phyloP scores from a whole-genome alignment of 306 rosid species.

The Prunus salicina region DNA sequence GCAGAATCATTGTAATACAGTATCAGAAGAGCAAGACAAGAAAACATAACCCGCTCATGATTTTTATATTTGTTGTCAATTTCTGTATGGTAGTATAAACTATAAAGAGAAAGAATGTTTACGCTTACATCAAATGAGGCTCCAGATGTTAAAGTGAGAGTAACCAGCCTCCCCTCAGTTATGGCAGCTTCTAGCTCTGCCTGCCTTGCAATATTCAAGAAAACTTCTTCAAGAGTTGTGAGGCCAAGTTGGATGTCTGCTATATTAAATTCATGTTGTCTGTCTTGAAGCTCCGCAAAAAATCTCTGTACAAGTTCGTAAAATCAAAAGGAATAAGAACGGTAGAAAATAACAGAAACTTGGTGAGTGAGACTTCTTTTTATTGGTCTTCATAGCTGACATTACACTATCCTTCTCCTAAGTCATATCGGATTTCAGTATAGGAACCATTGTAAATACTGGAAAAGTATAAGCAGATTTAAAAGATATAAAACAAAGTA shows the following conservation, averaged over 20 bases:
- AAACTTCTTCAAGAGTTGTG: constrained; percentile 90
- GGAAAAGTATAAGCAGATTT: background rate
- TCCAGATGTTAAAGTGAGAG: constrained; percentile 70
- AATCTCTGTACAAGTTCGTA: constrained; percentile 41
- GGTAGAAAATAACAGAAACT: background rate
- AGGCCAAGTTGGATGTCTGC: constrained; percentile 82
- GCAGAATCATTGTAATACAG: constrained; percentile 21
- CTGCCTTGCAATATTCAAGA: constrained; percentile 77
- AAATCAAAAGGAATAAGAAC: background rate
- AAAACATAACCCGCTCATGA: background rate
- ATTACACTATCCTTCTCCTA: background rate
- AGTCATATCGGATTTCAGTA: background rate
- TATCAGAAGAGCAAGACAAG: no score
- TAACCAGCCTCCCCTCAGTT: constrained; percentile 64
- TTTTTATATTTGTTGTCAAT: constrained; percentile 27
- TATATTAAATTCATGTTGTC: constrained; percentile 65
- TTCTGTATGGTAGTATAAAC: constrained; percentile 29
- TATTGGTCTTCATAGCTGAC: background rate
- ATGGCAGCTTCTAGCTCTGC: constrained; percentile 85
- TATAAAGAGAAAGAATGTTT: background rate
- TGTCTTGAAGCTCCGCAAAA: constrained; percentile 68
- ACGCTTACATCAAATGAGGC: constrained; percentile 44
- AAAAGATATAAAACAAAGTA: background rate
- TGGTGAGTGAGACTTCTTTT: no score
- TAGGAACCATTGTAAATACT: background rate